These are phyloP conservation scores for Herpetomonas muscarum DNA, from an alignment of 208 protist genomes.

Conservation along the genomic window DNA sequence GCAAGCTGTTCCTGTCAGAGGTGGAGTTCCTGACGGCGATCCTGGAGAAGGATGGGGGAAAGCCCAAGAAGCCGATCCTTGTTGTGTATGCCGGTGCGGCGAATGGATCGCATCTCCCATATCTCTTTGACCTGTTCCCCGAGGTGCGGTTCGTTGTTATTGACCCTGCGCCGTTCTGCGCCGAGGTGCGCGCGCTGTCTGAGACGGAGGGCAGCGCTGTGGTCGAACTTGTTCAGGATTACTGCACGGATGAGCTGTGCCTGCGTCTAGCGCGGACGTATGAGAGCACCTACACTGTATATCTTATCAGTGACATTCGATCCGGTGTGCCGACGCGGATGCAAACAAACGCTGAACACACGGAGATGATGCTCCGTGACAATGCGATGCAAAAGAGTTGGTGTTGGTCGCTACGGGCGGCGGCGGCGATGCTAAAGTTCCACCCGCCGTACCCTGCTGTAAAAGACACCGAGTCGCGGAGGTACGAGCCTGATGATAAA, in stretches of 20 bases:
- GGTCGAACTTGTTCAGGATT: slow-evolving; percentile 72
- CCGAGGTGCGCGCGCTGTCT: slow-evolving; percentile 31
- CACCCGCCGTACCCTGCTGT: slow-evolving; percentile 88
- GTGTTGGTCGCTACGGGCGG: slow-evolving; percentile 78
- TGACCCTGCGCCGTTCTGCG: slow-evolving; percentile 90
- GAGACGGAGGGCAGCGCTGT: slow-evolving; percentile 29
- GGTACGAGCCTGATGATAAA: slow-evolving; percentile 44
- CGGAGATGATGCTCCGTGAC: slow-evolving; percentile 77
- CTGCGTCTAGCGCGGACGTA: slow-evolving; percentile 53
- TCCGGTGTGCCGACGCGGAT: slow-evolving; percentile 58
- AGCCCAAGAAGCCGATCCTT: slow-evolving; percentile 31
- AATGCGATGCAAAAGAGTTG: slow-evolving; percentile 85
- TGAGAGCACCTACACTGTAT: slow-evolving; percentile 46
- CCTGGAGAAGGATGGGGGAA: slow-evolving; percentile 3
- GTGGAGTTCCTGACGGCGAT: slow-evolving; percentile 89
- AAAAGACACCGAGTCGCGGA: slow-evolving; percentile 18
- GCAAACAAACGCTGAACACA: slow-evolving; percentile 71
- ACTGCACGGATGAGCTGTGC: slow-evolving; percentile 91
- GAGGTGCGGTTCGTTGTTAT: slow-evolving; percentile 87
- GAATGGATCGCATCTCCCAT: slow-evolving; percentile 89
- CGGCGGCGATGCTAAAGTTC: slow-evolving; percentile 93
- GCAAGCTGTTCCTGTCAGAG: slow-evolving; percentile 93
- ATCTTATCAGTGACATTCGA: slow-evolving; percentile 92
- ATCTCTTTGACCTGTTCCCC: slow-evolving; percentile 75
- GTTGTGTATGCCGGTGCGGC: slow-evolving; percentile 95